Percentiles rank a stretch among this genome's conserved stretches.
Evolutionary conservation across 441 rosid genomes (phyloP).

Genomic region (Adansonia madagascariensis): DNA sequence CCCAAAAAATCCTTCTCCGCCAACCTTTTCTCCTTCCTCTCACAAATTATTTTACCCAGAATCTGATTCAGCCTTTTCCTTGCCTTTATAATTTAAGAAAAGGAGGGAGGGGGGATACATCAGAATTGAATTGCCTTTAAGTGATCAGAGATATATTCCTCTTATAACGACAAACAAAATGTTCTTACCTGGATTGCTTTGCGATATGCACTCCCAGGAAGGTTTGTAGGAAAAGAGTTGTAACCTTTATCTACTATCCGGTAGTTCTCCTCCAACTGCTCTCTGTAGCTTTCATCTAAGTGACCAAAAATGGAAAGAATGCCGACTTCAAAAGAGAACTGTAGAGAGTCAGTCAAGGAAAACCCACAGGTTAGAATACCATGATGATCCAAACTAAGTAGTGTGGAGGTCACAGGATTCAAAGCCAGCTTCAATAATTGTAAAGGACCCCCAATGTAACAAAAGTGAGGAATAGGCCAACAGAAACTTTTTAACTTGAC

Average conservation of each 20-base stretch:
- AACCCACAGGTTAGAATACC: constrained; percentile 23
- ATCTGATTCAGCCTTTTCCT: constrained; percentile 62
- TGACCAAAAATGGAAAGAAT: constrained; percentile 75
- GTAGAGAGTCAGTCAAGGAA: constrained; percentile 34
- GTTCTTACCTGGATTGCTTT: constrained; percentile 69
- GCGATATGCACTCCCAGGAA: constrained; percentile 82
- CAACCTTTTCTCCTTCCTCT: constrained; percentile 63
- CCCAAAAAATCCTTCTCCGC: constrained; percentile 60
- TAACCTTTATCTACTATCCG: constrained; percentile 75
- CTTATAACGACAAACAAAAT: background rate
- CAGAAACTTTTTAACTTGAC: background rate
- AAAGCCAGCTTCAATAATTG: constrained; percentile 9
- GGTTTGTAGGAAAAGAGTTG: constrained; percentile 72
- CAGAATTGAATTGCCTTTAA: background rate
- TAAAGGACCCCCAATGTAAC: background rate
- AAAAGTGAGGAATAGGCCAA: constrained; percentile 20
- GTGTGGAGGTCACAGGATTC: constrained; percentile 20
- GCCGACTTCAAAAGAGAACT: constrained; percentile 84
- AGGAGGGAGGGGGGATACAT: background rate
- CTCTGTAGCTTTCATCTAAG: constrained; percentile 53
- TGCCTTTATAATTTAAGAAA: constrained; percentile 47
- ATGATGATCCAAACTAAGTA: constrained; percentile 16
- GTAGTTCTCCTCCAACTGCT: constrained; percentile 64
- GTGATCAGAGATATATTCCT: background rate
- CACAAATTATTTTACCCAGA: constrained; percentile 62